phyloP scores from a whole-genome alignment of 257 asterid genomes.

The Ocimum tenuiflorum region DNA sequence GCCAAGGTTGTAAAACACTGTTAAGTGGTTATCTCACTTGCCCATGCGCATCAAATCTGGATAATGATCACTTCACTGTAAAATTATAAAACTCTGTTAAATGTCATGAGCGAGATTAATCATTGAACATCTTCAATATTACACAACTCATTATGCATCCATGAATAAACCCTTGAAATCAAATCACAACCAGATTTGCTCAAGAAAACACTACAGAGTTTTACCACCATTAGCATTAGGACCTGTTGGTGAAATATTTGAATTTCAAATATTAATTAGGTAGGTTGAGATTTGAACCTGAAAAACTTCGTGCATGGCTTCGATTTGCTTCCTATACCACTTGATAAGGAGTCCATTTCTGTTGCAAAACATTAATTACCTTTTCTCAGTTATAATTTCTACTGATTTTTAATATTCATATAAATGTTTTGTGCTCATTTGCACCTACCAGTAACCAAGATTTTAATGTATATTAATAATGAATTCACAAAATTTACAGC shows the following conservation, averaged over 20 bases:
- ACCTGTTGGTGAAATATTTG: conserved; percentile 12
- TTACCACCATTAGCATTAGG: conserved; percentile 3
- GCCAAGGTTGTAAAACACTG: background rate
- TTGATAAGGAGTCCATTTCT: too few species aligned
- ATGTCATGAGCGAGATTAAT: background rate
- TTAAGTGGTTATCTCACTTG: conserved; percentile 2
- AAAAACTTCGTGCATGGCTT: conserved; percentile 99
- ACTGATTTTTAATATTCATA: too few species aligned
- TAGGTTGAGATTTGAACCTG: conserved; percentile 86
- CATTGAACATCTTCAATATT: conserved; percentile 5
- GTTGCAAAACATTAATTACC: too few species aligned
- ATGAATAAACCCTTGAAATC: background rate
- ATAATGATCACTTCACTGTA: conserved; percentile 2
- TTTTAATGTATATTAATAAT: background rate
- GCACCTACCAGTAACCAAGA: conserved; percentile 6
- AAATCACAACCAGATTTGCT: background rate
- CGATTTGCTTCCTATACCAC: conserved; percentile 54
- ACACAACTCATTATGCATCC: background rate
- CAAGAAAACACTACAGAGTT: conserved; percentile 14
- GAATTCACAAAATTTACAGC: background rate
- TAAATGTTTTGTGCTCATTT: conserved; percentile 1
- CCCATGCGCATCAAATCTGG: conserved; percentile 15
- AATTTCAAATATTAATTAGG: conserved; percentile 33
- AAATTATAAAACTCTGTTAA: background rate
- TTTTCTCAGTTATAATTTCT: too few species aligned